Conservation (phyloP, 75 land plant species). For the Pseudotsuga menziesii region DNA sequence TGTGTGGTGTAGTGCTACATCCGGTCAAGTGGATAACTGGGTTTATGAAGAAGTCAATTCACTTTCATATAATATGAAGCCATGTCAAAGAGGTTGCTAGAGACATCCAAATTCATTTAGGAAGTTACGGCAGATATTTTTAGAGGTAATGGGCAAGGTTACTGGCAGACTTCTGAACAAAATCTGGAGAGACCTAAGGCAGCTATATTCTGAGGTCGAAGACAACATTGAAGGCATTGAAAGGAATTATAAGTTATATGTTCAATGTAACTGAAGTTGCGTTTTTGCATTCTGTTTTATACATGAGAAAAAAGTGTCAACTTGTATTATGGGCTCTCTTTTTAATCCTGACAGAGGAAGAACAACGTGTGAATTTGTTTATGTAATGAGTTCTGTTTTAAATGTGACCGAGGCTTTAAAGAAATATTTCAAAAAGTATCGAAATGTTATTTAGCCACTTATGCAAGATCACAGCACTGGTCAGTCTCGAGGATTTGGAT, state of each 20-base stretch:
- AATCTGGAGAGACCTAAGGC: constrained; percentile 82
- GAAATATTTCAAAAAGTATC: constrained; percentile 63
- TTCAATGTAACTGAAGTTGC: too few species aligned
- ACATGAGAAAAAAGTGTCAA: too few species aligned
- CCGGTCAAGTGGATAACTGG: constrained; percentile 99
- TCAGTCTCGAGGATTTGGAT: constrained; percentile 78
- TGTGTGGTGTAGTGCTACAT: constrained; percentile 99
- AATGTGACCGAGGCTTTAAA: constrained; percentile 68
- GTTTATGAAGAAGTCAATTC: constrained; percentile 96
- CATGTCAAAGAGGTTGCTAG: constrained; percentile 90
- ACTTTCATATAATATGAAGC: constrained; percentile 93
- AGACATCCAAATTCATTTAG: constrained; percentile 94
- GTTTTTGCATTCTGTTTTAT: too few species aligned
- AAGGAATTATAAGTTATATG: constrained; percentile 18
- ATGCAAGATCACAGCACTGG: constrained; percentile 80
- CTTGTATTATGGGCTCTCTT: not conserved
- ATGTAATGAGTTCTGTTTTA: constrained; percentile 4
- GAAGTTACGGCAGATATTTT: constrained; percentile 92
- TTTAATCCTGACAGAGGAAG: too few species aligned
- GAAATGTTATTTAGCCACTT: constrained; percentile 71
- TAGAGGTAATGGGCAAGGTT: constrained; percentile 98
- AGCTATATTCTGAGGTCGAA: constrained; percentile 94
- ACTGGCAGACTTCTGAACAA: constrained; percentile 97
- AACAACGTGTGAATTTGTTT: too few species aligned
- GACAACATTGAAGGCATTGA: constrained; percentile 99